These are phyloP conservation scores for Aethionema arabicum DNA, from an alignment of 345 rosid species.

Conservation along the genomic window DNA sequence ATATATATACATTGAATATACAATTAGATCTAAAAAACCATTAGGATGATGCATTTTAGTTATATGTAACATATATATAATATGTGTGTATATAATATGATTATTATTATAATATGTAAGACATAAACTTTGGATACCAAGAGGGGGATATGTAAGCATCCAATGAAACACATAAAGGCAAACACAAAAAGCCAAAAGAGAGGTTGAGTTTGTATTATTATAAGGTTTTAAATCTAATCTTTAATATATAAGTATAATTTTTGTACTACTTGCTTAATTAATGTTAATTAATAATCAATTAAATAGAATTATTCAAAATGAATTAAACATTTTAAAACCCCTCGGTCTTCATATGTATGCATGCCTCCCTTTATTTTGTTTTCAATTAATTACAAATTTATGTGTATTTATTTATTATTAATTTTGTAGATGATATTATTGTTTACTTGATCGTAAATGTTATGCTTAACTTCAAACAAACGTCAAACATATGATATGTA, in stretches of 20 bases:
- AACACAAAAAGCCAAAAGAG: slow-evolving; percentile 51
- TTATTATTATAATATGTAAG: slow-evolving; percentile 16
- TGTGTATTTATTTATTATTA: too few relatives aligned
- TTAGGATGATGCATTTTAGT: too few relatives aligned
- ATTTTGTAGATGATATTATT: too few relatives aligned
- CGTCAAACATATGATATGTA: not conserved
- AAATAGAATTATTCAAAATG: not conserved
- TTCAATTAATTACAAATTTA: not conserved
- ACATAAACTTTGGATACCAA: slow-evolving; percentile 50
- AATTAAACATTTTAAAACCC: not conserved
- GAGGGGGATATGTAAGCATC: slow-evolving; percentile 42
- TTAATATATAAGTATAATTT: slow-evolving; percentile 24
- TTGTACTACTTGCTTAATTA: slow-evolving; percentile 30
- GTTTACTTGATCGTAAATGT: too few relatives aligned
- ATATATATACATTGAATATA: too few relatives aligned
- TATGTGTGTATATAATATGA: not conserved
- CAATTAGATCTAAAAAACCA: too few relatives aligned
- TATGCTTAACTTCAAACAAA: too few relatives aligned
- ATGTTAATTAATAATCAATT: slow-evolving; percentile 9
- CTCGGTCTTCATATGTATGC: not conserved
- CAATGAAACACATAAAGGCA: slow-evolving; percentile 36
- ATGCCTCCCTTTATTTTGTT: not conserved
- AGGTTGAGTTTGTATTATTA: slow-evolving; percentile 42
- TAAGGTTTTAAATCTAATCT: slow-evolving; percentile 25
- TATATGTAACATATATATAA: not conserved